Conservation (phyloP, 225 moss, liverwort and hornwort species). For the Lunularia cruciata region DNA sequence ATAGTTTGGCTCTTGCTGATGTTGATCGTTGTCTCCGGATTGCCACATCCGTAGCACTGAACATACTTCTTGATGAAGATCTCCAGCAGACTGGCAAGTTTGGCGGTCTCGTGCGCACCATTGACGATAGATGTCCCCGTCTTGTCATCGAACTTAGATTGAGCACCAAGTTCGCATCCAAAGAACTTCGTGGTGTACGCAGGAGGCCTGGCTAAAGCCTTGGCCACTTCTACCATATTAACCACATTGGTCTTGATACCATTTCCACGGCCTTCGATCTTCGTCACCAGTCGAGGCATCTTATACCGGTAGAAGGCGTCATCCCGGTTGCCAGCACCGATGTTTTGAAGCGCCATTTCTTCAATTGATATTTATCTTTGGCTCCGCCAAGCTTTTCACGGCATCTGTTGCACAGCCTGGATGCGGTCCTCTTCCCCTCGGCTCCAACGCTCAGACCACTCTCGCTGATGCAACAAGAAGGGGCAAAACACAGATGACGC, state of each 20-base stretch:
- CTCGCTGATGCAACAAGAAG: slow-evolving; percentile 32
- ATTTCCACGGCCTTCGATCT: slow-evolving; percentile 99
- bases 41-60: slow-evolving; percentile 98
- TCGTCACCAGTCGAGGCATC: slow-evolving; percentile 97
- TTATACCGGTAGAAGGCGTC: slow-evolving; percentile 99
- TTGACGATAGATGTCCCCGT: slow-evolving; percentile 99
- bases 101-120: slow-evolving; percentile 91
- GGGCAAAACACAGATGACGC: slow-evolving; percentile 47
- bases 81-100: slow-evolving; percentile 85
- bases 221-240: slow-evolving; percentile 99
- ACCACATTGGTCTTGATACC: slow-evolving; percentile 99
- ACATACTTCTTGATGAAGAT: slow-evolving; percentile 99
- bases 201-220: slow-evolving; percentile 90
- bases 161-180: slow-evolving; percentile 92
- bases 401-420: slow-evolving; percentile 43
- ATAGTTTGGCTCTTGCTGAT: slow-evolving; percentile 96
- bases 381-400: slow-evolving; percentile 36
- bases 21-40: slow-evolving; percentile 89
- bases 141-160: slow-evolving; percentile 94
- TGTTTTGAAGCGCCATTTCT: slow-evolving; percentile 96
- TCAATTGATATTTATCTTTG: slow-evolving; percentile 37
- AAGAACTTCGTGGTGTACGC: slow-evolving; percentile 99
- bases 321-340: slow-evolving; percentile 97
- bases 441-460: slow-evolving; percentile 38
- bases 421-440: slow-evolving; percentile 47